Conservation (phyloP, 371 early-diverging fungal species). For the Syncephalis plumigaleata region DNA sequence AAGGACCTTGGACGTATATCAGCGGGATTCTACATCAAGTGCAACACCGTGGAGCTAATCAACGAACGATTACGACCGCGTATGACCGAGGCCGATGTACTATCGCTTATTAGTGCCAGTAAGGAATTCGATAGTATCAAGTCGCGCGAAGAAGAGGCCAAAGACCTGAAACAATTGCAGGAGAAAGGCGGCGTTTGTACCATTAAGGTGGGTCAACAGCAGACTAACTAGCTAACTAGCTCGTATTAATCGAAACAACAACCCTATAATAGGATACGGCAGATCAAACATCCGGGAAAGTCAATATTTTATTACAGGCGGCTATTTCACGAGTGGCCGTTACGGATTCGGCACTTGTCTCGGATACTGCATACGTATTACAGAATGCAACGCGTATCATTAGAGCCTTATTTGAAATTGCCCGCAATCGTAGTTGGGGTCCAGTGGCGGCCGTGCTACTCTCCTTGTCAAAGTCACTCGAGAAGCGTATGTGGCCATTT, state of each 20-base stretch:
- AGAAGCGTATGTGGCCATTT: constrained; percentile 86
- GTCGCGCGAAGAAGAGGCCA: constrained; percentile 68
- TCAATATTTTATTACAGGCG: constrained; percentile 80
- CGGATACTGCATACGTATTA: constrained; percentile 82
- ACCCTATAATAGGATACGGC: constrained; percentile 4
- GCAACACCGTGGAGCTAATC: constrained; percentile 72
- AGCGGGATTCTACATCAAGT: constrained; percentile 77
- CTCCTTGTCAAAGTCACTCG: constrained; percentile 75
- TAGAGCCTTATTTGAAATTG: constrained; percentile 92
- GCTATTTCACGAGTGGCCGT: constrained; percentile 60
- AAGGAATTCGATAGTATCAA: constrained; percentile 89
- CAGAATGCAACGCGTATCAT: constrained; percentile 87
- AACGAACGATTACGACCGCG: constrained; percentile 46
- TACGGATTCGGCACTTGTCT: constrained; percentile 84
- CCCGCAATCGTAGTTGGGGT: constrained; percentile 78
- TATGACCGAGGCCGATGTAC: constrained; percentile 78
- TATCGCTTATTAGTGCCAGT: constrained; percentile 73
- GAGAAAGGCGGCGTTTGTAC: constrained; percentile 52
- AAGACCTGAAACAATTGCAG: constrained; percentile 55
- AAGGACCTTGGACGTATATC: constrained; percentile 90
- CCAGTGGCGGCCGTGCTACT: constrained; percentile 64
- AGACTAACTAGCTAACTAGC: neutral
- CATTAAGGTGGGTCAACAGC: constrained; percentile 12
- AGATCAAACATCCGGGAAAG: constrained; percentile 70
- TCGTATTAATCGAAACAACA: neutral